Evolutionary conservation across 768 basidiomycete genomes (phyloP), one percentile per base, ranked within the genome.

Genomic region (Xerocomus spinulosus): DNA sequence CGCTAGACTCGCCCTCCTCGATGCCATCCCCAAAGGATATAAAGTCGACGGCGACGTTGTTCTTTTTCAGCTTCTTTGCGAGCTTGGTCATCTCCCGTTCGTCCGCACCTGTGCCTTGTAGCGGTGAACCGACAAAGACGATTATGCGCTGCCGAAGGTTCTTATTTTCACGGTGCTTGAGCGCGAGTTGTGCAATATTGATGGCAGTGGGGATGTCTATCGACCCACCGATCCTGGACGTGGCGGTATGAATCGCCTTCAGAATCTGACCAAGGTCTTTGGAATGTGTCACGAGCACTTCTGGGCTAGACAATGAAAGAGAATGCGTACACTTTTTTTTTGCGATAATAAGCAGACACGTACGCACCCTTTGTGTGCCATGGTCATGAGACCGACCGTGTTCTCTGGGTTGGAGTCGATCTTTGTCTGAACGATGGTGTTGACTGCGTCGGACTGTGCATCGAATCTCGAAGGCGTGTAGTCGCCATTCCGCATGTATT

Each of bases 101-200:
- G 49, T 89, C 85, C 10, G 84, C 80, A 8, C 75, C 83, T 25
- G 72, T 64, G 25, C 81, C 84, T 18, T 79, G 75, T n/a, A 93
- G 69, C 2, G 96, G 96, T 4, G 91, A 94, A 14, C 84, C 93
- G 45, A 93, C 85, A 57, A 98, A 96, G 36, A 92, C 88, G 62
- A 99, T 82, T 58, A 99, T 89, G 33, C 96, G 83, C 60, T 99
- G 96, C 18, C 94, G 86, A 25, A 95, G 83, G 61, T 93, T 97
- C 81, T 98, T 98, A 77, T 98, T 97, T 69, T 94, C 92, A 49
- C 96, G 77, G 67, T 99, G 96, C 67, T 99, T 99, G 40, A 99
- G 77, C 0, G 96, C 94, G 42, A 99, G 83, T 64, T 94, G 94
- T 0, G 96, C 95, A 40, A 98, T 83, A 47, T 89, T 85, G 57